phyloP scores from a whole-genome alignment of 2,329 filamentous ascomycete species.

The Metarhizium guizhouense region DNA sequence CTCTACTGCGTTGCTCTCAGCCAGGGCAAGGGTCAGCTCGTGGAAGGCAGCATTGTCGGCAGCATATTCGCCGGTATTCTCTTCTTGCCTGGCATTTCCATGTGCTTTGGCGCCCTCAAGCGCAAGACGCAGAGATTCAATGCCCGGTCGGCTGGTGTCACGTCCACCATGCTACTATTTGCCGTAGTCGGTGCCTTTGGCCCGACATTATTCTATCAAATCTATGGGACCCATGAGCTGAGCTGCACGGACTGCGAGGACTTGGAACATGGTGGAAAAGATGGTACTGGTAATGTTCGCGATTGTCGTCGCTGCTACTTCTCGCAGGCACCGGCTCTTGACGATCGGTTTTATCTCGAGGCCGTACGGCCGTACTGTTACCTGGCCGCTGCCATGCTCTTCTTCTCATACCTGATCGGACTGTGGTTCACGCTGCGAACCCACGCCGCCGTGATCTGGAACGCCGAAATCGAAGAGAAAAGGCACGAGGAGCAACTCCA shows the following conservation, averaged over 20 bases:
- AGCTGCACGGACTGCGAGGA: conserved; percentile 65
- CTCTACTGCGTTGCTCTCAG: conserved; percentile 91
- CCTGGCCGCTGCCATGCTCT: conserved; percentile 74
- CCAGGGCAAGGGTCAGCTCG: conserved; percentile 84
- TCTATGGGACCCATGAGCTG: conserved; percentile 94
- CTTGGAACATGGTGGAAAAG: conserved; percentile 22
- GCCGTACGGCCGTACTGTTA: conserved; percentile 92
- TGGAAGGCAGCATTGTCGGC: conserved; percentile 94
- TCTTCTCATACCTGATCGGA: conserved; percentile 88
- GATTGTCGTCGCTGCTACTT: conserved; percentile 95
- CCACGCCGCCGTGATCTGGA: conserved; percentile 96
- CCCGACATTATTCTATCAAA: conserved; percentile 95
- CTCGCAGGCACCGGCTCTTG: conserved; percentile 72
- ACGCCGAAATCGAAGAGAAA: conserved; percentile 72
- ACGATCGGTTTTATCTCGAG: conserved; percentile 82
- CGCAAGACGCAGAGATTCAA: conserved; percentile 98
- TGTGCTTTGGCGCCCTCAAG: conserved; percentile 98
- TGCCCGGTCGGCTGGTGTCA: conserved; percentile 89
- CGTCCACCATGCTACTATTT: conserved; percentile 95
- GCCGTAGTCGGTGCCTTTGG: conserved; percentile 92
- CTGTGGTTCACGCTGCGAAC: conserved; percentile 93
- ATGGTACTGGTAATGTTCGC: conserved; percentile 32
- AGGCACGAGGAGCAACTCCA: conserved; percentile 47
- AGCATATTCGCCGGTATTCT: conserved; percentile 97
- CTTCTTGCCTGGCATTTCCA: conserved; percentile 88